phyloP scores from a whole-genome alignment of 768 basidiomycete genomes.

The Leccinum disarticulatum region DNA sequence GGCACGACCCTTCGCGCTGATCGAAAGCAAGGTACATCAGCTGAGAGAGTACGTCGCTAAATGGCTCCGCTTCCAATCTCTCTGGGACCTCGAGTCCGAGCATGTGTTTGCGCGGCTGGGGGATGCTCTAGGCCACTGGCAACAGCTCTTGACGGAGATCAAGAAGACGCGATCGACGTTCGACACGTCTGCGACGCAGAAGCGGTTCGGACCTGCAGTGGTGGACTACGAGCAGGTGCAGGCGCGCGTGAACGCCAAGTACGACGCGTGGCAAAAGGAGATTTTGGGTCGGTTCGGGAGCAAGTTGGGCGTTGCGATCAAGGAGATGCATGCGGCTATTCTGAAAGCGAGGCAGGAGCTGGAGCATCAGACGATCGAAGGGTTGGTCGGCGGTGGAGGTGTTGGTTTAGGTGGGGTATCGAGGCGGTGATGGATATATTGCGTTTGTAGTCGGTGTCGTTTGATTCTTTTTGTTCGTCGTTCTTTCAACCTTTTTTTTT shows the following conservation, averaged over 20 bases:
- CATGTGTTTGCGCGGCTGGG: slow-evolving; percentile 95
- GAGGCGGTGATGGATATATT: background rate
- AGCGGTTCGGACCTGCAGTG: slow-evolving; percentile 88
- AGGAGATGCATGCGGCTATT: slow-evolving; percentile 94
- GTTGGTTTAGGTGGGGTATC: background rate
- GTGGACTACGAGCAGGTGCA: slow-evolving; percentile 99
- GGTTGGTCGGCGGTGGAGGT: slow-evolving; percentile 54
- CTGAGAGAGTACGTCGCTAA: slow-evolving; percentile 91
- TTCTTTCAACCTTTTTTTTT: background rate
- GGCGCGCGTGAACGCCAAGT: slow-evolving; percentile 95
- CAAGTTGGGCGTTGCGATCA: slow-evolving; percentile 94
- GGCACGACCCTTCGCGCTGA: slow-evolving; percentile 77
- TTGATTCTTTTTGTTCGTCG: background rate
- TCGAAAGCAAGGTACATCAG: slow-evolving; percentile 86
- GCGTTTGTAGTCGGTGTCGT: background rate
- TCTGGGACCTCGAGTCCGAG: slow-evolving; percentile 98
- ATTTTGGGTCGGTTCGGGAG: slow-evolving; percentile 89
- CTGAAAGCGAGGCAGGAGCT: slow-evolving; percentile 93
- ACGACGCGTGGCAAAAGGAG: slow-evolving; percentile 97
- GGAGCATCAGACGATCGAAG: slow-evolving; percentile 95
- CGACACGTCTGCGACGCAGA: slow-evolving; percentile 93
- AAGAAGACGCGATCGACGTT: slow-evolving; percentile 96
- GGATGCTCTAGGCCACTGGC: slow-evolving; percentile 92
- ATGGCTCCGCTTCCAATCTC: slow-evolving; percentile 98
- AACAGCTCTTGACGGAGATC: slow-evolving; percentile 94